Evolutionary conservation across 768 basidiomycete genomes (phyloP), one percentile per base, ranked within the genome.

Genomic region (Amanita phalloides): DNA sequence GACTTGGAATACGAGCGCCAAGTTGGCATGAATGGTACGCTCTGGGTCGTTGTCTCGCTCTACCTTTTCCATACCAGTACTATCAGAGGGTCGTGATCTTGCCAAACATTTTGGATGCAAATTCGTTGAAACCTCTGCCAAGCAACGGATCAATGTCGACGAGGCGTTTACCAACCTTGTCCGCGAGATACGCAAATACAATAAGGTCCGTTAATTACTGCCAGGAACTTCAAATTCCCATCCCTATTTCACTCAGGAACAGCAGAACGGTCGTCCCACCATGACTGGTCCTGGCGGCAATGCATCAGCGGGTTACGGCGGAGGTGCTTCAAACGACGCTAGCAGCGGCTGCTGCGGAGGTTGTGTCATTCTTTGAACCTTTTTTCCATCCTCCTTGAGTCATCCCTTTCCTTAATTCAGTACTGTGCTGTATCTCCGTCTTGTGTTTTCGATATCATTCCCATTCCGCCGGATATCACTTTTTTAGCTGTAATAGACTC

Each of bases 1-100:
- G 95, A 98, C 67, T 72, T 95, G 60, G 94, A 93, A 63, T 93
- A 86, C 62, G 95, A 98, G 67, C 79, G 95, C 51, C 94, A 97
- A 67, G 95, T 98, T 25, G 90, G 90, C 64, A 86, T 86, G 77
- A 90, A 92, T 59, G 94, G 94, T 90, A 55, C 49, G 73, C 66
- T 30, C n/a, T 5, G 48, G 43, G 38, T 35, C 38, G 32, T 23
- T 39, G n/a, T 36, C 23, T 48, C 32, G 7, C 26, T 33, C 7
- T 28, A 46, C 38, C 8, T n/a, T 21, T 36, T 6, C 20, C 44
- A 30, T 26, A 41, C 37, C 28, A 8, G 45, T 49, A 23, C 50
- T 32, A 45, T 53, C 20, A 96, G 95, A 98, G 92, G 96, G 96
- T 4, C 89, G 90, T 49, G 92, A 96, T 60, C 82, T 98, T 47